Conservation (phyloP, 2,329 filamentous ascomycete genomes). For the Aspergillus sp. region DNA sequence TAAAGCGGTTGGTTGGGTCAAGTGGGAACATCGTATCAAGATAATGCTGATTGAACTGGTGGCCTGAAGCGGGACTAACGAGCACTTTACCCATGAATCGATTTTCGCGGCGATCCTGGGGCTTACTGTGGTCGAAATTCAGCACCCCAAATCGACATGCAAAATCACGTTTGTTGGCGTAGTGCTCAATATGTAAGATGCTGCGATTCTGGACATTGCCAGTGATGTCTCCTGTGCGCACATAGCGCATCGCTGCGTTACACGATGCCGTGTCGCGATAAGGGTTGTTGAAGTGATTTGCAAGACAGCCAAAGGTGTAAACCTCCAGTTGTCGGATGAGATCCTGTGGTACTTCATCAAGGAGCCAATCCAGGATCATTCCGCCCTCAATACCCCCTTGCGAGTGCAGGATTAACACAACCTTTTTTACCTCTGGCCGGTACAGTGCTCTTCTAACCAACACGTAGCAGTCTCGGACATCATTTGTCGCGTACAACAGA, state of each 20-base stretch:
- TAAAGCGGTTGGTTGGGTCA: conserved; percentile 29
- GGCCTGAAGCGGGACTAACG: conserved; percentile 43
- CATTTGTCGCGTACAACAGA: conserved; percentile 69
- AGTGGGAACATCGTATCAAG: conserved; percentile 46
- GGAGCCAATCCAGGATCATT: conserved; percentile 73
- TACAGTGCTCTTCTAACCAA: conserved; percentile 65
- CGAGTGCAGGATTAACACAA: conserved; percentile 73
- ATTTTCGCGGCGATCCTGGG: conserved; percentile 45
- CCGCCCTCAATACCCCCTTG: conserved; percentile 76
- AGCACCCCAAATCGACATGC: conserved; percentile 74
- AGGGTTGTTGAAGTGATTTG: conserved; percentile 82
- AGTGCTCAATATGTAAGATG: conserved; percentile 77
- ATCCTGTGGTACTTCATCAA: conserved; percentile 69
- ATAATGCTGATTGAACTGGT: conserved; percentile 50
- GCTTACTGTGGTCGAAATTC: conserved; percentile 52
- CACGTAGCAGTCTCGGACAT: conserved; percentile 62
- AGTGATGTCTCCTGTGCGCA: conserved; percentile 28
- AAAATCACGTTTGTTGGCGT: conserved; percentile 72
- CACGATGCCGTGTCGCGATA: conserved; percentile 45
- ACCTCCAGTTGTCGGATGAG: conserved; percentile 70
- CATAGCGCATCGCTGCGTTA: conserved; percentile 7
- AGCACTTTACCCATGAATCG: conserved; percentile 54
- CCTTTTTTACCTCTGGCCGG: conserved; percentile 63
- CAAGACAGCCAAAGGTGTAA: conserved; percentile 73
- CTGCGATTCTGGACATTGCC: conserved; percentile 31